A percentile compares a stretch with the other conserved stretches of the same genome.
Evolutionary conservation across 2,329 filamentous ascomycete species (phyloP).

Genomic region (Colletotrichum sojae): DNA sequence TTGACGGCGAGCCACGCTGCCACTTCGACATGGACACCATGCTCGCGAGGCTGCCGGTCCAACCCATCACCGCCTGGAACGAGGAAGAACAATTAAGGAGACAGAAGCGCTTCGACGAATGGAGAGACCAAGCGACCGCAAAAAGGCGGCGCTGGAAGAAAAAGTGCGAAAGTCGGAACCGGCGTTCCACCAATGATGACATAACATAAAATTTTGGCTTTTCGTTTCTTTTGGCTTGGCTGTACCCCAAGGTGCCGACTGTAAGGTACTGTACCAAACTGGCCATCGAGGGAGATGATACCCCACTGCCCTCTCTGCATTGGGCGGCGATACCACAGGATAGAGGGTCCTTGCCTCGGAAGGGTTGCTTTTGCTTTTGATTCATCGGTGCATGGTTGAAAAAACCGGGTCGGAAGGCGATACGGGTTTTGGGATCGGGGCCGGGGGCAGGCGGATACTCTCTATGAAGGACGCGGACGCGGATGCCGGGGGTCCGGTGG

Average conservation of each 20-base stretch:
- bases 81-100: slow-evolving; percentile 34
- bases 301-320: slow-evolving; percentile 26
- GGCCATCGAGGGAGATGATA: slow-evolving; percentile 21
- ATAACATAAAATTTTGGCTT: slow-evolving; percentile 23
- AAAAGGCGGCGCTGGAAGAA: slow-evolving; percentile 33
- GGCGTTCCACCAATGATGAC: slow-evolving; percentile 21
- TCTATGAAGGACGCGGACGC: slow-evolving; percentile 18
- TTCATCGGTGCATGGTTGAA: slow-evolving; percentile 26
- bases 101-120: slow-evolving; percentile 37
- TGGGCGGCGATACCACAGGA: slow-evolving; percentile 37
- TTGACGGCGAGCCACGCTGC: slow-evolving; percentile 39
- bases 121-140: slow-evolving; percentile 34
- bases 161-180: slow-evolving; percentile 6
- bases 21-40: slow-evolving; percentile 41
- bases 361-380: slow-evolving; percentile 22
- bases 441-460: slow-evolving; percentile 20
- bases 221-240: slow-evolving; percentile 16
- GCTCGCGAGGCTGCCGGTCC: slow-evolving; percentile 37
- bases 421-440: too few relatives aligned
- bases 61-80: slow-evolving; percentile 37
- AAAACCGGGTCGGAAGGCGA: neutral
- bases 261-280: slow-evolving; percentile 1
- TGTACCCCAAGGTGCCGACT: too few relatives aligned
- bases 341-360: slow-evolving; percentile 22
- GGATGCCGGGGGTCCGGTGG: slow-evolving; percentile 2